phyloP scores from a whole-genome alignment of 192 early-diverging fungal genomes.

The Anaeromyces robustus region DNA sequence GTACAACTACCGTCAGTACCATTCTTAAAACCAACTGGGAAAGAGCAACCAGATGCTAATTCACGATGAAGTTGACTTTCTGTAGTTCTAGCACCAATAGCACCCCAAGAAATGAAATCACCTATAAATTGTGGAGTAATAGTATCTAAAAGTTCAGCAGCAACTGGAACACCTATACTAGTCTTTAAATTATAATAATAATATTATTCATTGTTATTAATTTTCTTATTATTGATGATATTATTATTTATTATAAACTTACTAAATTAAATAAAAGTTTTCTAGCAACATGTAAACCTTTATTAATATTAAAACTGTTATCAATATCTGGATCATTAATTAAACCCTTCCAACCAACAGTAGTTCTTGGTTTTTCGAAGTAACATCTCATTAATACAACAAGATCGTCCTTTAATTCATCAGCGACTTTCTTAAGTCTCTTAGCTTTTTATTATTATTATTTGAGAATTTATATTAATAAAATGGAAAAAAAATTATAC shows the following conservation, averaged over 20 bases:
- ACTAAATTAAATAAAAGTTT: conserved; percentile 55
- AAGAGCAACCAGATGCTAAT: conserved; percentile 80
- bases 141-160: conserved; percentile 82
- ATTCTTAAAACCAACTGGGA: conserved; percentile 98
- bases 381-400: conserved; percentile 89
- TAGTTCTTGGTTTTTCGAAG: conserved; percentile 97
- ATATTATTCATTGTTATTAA: not conserved
- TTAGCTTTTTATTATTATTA: conserved; percentile 7
- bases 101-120: conserved; percentile 89
- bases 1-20: conserved; percentile 81
- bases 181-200: conserved; percentile 19
- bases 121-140: conserved; percentile 91
- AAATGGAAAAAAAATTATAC: no score
- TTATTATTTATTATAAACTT: not conserved
- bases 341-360: conserved; percentile 78
- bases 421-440: conserved; percentile 33
- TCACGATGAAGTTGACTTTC: conserved; percentile 92
- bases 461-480: no score
- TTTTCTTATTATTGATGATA: not conserved
- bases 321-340: conserved; percentile 50
- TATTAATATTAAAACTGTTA: conserved; percentile 82
- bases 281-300: conserved; percentile 77
- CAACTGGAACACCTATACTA: conserved; percentile 67
- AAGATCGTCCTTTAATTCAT: conserved; percentile 55
- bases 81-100: conserved; percentile 91